Percentiles rank a stretch among this genome's conserved stretches.
phyloP scores from a whole-genome alignment of 2,329 filamentous ascomycete species.

The Ophiosphaerella narmari region DNA sequence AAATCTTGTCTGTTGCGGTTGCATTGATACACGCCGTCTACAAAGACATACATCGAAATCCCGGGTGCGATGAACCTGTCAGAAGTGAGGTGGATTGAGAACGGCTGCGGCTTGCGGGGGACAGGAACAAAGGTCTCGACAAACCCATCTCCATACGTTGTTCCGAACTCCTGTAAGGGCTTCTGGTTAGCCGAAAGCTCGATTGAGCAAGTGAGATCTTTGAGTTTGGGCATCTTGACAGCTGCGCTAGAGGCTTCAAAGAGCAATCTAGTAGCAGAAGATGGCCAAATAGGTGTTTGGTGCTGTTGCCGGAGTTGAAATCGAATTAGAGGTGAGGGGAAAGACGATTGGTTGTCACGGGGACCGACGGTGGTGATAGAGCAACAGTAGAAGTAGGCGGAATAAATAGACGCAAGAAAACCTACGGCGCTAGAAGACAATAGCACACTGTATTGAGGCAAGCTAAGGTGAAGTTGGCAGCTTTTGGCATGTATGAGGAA shows the following conservation, averaged over 20 bases:
- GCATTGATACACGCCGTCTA: conserved; percentile 62
- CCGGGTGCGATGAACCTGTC: conserved; percentile 58
- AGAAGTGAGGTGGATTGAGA: conserved; percentile 56
- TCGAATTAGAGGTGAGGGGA: neutral
- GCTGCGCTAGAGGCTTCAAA: neutral
- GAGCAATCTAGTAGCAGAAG: neutral
- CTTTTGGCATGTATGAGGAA: too few relatives aligned
- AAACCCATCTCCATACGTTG: conserved; percentile 56
- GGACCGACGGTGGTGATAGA: neutral
- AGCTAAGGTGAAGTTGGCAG: too few relatives aligned
- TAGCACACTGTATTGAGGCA: neutral
- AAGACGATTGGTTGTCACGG: neutral
- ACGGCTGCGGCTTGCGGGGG: conserved; percentile 51
- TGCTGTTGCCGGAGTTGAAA: too few relatives aligned
- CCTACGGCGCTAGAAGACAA: neutral
- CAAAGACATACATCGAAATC: conserved; percentile 60
- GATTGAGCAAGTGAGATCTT: conserved; percentile 57
- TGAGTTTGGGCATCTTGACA: conserved; percentile 57
- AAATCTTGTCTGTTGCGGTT: conserved; percentile 58
- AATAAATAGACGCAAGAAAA: neutral
- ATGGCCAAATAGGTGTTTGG: too few relatives aligned
- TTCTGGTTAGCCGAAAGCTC: conserved; percentile 52
- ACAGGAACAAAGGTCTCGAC: conserved; percentile 59
- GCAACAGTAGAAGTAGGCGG: neutral
- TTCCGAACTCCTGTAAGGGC: conserved; percentile 55